Base-by-base conservation (phyloP, 257 asterid genomes). In the Ophiorrhiza pumila region DNA sequence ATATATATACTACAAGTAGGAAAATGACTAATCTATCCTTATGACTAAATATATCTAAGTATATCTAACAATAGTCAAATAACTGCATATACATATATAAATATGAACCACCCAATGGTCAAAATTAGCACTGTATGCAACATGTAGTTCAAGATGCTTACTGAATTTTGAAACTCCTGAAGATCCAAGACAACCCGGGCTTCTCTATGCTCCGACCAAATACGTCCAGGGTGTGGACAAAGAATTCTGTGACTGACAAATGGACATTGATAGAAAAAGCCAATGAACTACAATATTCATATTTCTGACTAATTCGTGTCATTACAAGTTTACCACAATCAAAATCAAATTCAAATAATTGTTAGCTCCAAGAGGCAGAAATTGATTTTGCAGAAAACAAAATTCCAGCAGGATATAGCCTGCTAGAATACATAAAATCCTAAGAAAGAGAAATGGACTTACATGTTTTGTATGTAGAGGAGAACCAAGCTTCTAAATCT, bases 181-280 rank as follows among this genome's bases (percentile, higher is more conserved):
- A 91, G 98, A 89, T 93, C 97, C 90, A 93, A 83, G 27, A 91
- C 96, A 9, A 91, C 97, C 32, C 96, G 94, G 77, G 96, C 98
- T 83, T n/a, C n/a, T 93, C 96, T 74, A 93, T 93, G 98, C 88
- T 93, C 96, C 89, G 91, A 83, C 98, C 98, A 93, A 87, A 91
- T 89, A 78, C 98, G 79, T 65, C 96, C 98, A 0, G 91, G 94
- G 80, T 84, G 86, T 20, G 98, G 97, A 79, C 98, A 91, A 64
- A 96, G 96, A 71, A 93, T 91, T 78, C 89, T 88, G 78, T 88
- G 82, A 79, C 98, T 93, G 87, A 63, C 70, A 74, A 74, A 78
- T 37, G 53, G 74, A 50, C 55, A 71, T 12, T 31, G 22, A 18
- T 25, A 35, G 27, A 22, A 69, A 41, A 45, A 67, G 31, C 55